These are phyloP conservation scores for Talaromyces sp. DNA, from an alignment of 2,329 filamentous ascomycete species.

Conservation along the genomic window DNA sequence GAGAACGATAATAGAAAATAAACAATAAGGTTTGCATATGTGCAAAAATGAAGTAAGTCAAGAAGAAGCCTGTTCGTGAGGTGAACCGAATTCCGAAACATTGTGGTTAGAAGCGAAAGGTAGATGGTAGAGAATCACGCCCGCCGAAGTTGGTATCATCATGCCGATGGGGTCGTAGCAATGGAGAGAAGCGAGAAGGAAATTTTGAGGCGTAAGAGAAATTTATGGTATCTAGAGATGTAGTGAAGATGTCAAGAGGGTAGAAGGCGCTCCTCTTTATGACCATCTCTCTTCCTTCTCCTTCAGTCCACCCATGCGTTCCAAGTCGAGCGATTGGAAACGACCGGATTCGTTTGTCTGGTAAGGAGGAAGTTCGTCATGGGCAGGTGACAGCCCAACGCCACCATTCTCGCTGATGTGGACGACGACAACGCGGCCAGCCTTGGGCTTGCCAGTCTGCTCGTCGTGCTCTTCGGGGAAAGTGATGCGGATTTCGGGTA, in stretches of 20 bases:
- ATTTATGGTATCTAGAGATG: not conserved
- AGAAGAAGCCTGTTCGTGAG: conserved; percentile 11
- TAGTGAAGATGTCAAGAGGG: not conserved
- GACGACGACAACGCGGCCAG: conserved; percentile 86
- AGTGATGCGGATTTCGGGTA: conserved; percentile 96
- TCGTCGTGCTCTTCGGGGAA: conserved; percentile 91
- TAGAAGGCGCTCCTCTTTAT: conserved; percentile 23
- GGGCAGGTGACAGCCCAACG: conserved; percentile 81
- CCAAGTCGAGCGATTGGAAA: conserved; percentile 92
- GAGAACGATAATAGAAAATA: conserved; percentile 1
- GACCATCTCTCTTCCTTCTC: conserved; percentile 66
- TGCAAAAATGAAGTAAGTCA: conserved; percentile 4
- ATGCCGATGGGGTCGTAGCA: conserved; percentile 16
- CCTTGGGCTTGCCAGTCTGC: conserved; percentile 66
- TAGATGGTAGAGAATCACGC: conserved; percentile 11
- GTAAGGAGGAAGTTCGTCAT: conserved; percentile 80
- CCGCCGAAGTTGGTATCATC: conserved; percentile 15
- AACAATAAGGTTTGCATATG: conserved; percentile 14
- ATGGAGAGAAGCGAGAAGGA: conserved; percentile 8
- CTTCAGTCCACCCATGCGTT: conserved; percentile 88
- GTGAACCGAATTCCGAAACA: conserved; percentile 1
- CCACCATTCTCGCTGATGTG: conserved; percentile 80
- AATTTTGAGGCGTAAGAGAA: conserved; percentile 2
- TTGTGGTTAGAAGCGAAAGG: not conserved
- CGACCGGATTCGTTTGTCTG: conserved; percentile 73